These are phyloP conservation scores for Salix arbutifolia DNA, from an alignment of 345 rosid genomes.

Conservation along the genomic window DNA sequence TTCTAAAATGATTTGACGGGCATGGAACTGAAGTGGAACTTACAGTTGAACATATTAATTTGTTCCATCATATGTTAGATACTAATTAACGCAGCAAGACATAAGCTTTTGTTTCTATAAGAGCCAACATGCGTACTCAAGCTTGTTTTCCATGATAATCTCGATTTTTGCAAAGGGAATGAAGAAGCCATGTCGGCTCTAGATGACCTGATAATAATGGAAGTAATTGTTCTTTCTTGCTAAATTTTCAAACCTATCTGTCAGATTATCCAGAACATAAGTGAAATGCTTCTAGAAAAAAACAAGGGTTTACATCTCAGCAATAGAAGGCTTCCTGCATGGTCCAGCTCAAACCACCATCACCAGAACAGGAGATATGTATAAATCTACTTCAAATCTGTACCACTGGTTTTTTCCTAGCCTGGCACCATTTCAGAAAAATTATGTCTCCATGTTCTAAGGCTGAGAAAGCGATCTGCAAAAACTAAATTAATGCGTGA, in stretches of 20 bases:
- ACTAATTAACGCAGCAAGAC: not conserved
- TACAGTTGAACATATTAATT: not conserved
- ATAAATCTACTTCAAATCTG: constrained; percentile 16
- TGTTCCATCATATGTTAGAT: not conserved
- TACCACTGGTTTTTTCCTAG: constrained; percentile 15
- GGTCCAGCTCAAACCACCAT: constrained; percentile 31
- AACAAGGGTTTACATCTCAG: not conserved
- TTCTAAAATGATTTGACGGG: not conserved
- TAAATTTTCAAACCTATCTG: not conserved
- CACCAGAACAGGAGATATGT: constrained; percentile 5
- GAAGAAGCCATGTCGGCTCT: not conserved
- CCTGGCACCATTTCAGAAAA: constrained; percentile 16
- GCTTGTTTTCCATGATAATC: not conserved
- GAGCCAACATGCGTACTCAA: not conserved
- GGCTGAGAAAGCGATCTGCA: constrained; percentile 31
- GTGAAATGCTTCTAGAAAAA: not conserved
- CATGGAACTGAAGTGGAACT: not conserved
- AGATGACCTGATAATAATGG: not conserved
- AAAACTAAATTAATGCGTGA: constrained; percentile 10
- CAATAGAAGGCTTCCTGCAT: constrained; percentile 14
- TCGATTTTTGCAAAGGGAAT: not conserved
- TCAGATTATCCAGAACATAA: not conserved
- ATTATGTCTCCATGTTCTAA: constrained; percentile 29
- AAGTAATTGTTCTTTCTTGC: not conserved
- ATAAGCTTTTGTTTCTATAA: not conserved